Base-by-base conservation (phyloP, 2,329 filamentous ascomycete genomes). In the Claviceps capensis region DNA sequence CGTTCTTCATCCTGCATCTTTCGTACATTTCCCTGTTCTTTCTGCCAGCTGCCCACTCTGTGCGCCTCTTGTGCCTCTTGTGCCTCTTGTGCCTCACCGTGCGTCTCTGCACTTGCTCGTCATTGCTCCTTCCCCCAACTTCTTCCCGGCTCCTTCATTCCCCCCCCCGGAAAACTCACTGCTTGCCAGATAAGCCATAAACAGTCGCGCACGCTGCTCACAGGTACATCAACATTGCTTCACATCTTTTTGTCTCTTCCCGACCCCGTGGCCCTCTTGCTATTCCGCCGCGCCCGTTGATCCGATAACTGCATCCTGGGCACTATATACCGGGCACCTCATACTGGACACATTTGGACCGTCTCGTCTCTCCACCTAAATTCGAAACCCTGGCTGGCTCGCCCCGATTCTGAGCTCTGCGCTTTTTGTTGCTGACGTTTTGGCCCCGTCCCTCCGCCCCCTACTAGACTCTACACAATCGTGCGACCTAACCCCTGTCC, bases 1-100 rank as follows among this genome's bases (percentile, higher is more conserved):
- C 46, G 46, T 52, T 40, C 42, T 51, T 51, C 52, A 51, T 54
- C 52, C 51, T 54, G 44, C 47, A 48, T 48, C 30, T 49, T 4
- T 34, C 30, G 30, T 34, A 34, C 30, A 11, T 45, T 47, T 19
- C 49, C 49, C 30, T 47, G 45, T 49, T 36, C 37, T 43, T 49
- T 47, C 48, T 51, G 40, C 47, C 47, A 23, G 17, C 26, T 49
- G 22, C 30, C 40, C 19, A n/a, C 23, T 41, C 47, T 37, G 37
- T 40, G 37, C 22, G 22, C 26, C 22, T 43, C 22, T 44, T 30
- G 42, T 16, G 42, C 43, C 14, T 45, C 19, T 44, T 44, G 22
- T 16, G 4, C 3, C 4, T 26, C 22, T 14, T 30, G 4, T 26
- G 7, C 22, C 8, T 14, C 19, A 16, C 37, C n/a, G 14, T 40